phyloP scores from a whole-genome alignment of 2,329 filamentous ascomycete genomes.

The Mariannaea sp. region DNA sequence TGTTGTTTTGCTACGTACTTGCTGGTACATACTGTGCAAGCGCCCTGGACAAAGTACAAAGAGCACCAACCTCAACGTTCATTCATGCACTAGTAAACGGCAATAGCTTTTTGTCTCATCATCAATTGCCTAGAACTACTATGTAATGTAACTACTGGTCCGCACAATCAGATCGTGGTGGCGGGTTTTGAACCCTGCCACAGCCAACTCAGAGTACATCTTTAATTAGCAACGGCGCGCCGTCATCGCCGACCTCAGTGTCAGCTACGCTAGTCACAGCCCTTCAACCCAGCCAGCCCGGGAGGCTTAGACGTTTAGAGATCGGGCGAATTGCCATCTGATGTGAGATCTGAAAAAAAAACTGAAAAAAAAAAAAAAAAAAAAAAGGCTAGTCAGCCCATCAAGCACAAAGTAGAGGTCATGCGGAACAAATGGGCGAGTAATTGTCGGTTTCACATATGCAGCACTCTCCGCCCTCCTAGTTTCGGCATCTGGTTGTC shows the following conservation, averaged over 20 bases:
- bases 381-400: constrained; percentile 10
- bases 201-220: not conserved
- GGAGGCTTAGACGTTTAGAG: constrained; percentile 4
- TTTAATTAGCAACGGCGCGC: constrained; percentile 18
- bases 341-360: constrained; percentile 20
- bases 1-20: constrained; percentile 5
- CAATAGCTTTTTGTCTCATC: not conserved
- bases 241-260: constrained; percentile 11
- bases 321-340: constrained; percentile 2
- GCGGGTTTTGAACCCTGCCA: constrained; percentile 5
- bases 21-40: not conserved
- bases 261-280: not conserved
- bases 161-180: not conserved
- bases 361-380: too few species aligned
- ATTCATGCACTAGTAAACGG: not conserved
- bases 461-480: too few species aligned
- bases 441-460: too few species aligned
- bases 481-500: too few species aligned
- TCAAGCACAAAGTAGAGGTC: constrained; percentile 10
- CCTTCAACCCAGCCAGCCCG: not conserved
- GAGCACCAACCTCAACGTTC: not conserved
- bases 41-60: not conserved
- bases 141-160: not conserved
- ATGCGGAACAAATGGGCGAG: not conserved
- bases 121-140: not conserved